phyloP scores from a whole-genome alignment of 2,329 filamentous ascomycete species.

The Emmonsia crescens region DNA sequence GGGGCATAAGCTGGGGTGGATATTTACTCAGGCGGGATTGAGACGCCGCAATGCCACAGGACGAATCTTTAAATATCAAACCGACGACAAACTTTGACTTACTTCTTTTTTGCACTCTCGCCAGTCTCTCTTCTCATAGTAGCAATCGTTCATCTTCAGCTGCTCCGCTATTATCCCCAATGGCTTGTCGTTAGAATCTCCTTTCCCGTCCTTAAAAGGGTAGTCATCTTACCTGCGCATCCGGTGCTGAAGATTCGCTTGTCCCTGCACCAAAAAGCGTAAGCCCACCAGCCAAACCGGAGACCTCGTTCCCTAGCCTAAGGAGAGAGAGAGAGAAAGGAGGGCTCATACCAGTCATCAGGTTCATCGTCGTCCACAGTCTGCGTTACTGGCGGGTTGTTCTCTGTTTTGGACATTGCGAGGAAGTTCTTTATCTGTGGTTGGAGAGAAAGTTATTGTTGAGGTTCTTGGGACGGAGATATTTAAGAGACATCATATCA shows the following conservation, averaged over 20 bases:
- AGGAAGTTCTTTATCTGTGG: slow-evolving; percentile 2
- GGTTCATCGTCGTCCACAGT: slow-evolving; percentile 69
- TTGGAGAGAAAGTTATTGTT: background rate
- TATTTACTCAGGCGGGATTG: background rate
- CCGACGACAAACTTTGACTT: slow-evolving; percentile 27
- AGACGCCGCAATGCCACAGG: background rate
- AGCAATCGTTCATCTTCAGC: slow-evolving; percentile 83
- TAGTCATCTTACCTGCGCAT: slow-evolving; percentile 57
- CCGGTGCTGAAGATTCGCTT: slow-evolving; percentile 96
- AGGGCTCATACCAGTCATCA: slow-evolving; percentile 70
- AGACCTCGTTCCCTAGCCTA: background rate
- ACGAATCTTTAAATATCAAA: background rate
- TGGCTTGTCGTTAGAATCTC: background rate
- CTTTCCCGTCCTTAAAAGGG: background rate
- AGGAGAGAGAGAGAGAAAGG: slow-evolving; percentile 5
- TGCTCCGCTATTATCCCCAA: slow-evolving; percentile 59
- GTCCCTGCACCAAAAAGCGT: slow-evolving; percentile 53
- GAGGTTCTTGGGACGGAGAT: background rate
- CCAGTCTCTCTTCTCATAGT: slow-evolving; percentile 95
- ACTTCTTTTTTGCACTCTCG: slow-evolving; percentile 79
- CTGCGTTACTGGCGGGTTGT: slow-evolving; percentile 25
- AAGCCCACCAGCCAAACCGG: background rate
- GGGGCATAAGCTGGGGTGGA: background rate
- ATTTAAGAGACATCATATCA: no score
- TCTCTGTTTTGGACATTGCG: slow-evolving; percentile 49